Base-by-base conservation (phyloP, 2,329 filamentous ascomycete genomes). In the Cercospora sesami region DNA sequence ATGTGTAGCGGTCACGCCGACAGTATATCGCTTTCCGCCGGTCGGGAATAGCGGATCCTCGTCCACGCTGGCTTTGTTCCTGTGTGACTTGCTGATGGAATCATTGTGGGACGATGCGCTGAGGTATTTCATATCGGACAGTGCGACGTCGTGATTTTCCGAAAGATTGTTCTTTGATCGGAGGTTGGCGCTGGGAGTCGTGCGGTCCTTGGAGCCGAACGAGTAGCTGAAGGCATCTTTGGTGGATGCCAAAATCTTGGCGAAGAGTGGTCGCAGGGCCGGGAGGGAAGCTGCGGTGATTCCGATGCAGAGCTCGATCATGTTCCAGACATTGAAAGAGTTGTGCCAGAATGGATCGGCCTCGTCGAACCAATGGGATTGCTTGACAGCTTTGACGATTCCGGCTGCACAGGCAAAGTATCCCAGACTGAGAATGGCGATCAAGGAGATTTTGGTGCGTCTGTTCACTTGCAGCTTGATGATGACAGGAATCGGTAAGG, bases 321-420 rank as follows among this genome's bases (percentile, higher is more conserved):
- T 79, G 69, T 81, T 80, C 81, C 81, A 83, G 10, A 83, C 75
- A 45, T 79, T 80, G 73, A 83, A 83, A 4, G 73, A 73, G 68
- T 81, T 77, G 58, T 76, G 57, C 58, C 79, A 80, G 9, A 75
- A 78, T 36, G 75, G 78, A 65, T 83, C 81, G 0, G 70, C 71
- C 12, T 80, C 74, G 0, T 66, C 42, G 58, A 82, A 73, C 61
- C 80, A 77, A 18, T 66, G 73, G 42, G 73, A 76, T 70, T 83
- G 81, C 18, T 77, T 74, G 6, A 79, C 72, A 1, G 79, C 77
- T 69, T 84, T 83, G 48, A 81, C 73, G 30, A 83, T 82, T 1
- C 80, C 80, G 30, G 81, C 81, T 1, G 76, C 78, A 53, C 79
- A 82, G 0, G 81, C 81, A 42, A 82, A 79, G 64, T 78, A 78